Evolutionary conservation across 2,329 filamentous ascomycete species (phyloP).

Genomic region (Plectosphaerella plurivora): DNA sequence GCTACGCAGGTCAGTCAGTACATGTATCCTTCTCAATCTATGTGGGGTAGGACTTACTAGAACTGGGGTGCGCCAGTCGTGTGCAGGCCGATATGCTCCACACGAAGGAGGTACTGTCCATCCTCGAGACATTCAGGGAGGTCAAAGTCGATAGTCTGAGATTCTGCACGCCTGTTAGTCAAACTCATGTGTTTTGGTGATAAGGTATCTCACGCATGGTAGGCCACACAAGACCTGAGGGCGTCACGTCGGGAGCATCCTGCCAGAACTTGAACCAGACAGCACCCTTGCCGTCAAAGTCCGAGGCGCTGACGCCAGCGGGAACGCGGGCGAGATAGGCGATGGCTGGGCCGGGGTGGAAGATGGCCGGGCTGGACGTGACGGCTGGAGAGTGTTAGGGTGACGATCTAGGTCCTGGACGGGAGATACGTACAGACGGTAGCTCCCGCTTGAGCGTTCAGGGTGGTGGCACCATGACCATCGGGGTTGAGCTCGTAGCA

Average conservation of each 20-base stretch:
- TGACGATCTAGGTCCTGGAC: background rate
- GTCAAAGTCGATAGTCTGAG: constrained; percentile 25
- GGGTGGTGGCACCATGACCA: constrained; percentile 15
- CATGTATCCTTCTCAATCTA: no score
- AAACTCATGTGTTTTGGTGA: background rate
- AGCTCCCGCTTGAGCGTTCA: constrained; percentile 3
- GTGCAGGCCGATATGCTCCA: constrained; percentile 41
- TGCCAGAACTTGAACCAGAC: constrained; percentile 41
- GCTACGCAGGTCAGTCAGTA: background rate
- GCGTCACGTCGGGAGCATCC: constrained; percentile 30
- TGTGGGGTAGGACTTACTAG: constrained; percentile 18
- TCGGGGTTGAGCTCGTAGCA: constrained; percentile 20
- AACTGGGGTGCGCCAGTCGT: constrained; percentile 38
- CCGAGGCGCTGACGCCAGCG: constrained; percentile 21
- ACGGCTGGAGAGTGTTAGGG: constrained; percentile 19
- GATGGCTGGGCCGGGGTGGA: constrained; percentile 35
- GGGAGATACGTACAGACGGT: constrained; percentile 5
- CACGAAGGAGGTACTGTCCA: constrained; percentile 34
- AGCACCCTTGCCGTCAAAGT: constrained; percentile 29
- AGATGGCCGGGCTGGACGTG: constrained; percentile 31
- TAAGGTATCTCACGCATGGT: constrained; percentile 22
- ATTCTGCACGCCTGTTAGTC: background rate
- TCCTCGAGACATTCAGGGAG: constrained; percentile 37
- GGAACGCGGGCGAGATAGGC: constrained; percentile 34
- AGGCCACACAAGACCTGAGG: constrained; percentile 32